Evolutionary conservation across 148 eudicot genomes (phyloP).

Genomic region (Pouteria glomerata): DNA sequence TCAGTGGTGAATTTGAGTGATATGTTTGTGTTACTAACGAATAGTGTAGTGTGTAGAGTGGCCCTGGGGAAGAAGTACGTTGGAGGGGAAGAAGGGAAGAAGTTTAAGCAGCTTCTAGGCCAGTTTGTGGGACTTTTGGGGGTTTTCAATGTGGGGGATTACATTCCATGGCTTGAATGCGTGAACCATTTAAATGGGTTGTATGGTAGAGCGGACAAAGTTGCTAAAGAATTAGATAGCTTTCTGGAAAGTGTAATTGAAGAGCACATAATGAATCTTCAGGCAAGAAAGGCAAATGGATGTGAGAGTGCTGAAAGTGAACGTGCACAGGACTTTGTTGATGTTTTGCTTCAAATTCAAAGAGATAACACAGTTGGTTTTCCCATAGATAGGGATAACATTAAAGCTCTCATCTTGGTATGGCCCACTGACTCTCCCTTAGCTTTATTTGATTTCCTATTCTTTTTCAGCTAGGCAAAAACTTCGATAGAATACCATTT

Average conservation of each 20-base stretch:
- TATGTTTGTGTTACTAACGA: not conserved
- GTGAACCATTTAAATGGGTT: not conserved
- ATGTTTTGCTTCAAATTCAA: slow-evolving; percentile 2
- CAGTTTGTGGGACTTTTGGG: not conserved
- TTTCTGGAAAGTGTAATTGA: not conserved
- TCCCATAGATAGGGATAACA: not conserved
- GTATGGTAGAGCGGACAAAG: not conserved
- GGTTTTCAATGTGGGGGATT: not conserved
- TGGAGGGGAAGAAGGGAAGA: not conserved
- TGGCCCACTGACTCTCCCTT: not conserved
- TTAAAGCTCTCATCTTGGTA: slow-evolving; percentile 3
- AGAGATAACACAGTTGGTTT: not conserved
- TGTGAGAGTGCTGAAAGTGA: not conserved
- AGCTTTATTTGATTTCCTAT: not conserved
- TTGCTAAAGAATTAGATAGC: not conserved
- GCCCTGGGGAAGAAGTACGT: not conserved
- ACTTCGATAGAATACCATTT: too few relatives aligned
- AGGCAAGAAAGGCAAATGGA: not conserved
- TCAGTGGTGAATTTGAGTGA: not conserved
- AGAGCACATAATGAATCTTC: not conserved
- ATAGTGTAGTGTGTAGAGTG: not conserved
- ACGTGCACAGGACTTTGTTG: not conserved
- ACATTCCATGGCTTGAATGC: not conserved
- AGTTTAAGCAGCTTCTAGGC: not conserved
- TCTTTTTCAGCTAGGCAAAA: too few relatives aligned